Percentiles rank a stretch among this genome's conserved stretches.
Evolutionary conservation across 148 eudicot species (phyloP).

Genomic region (Drosera capensis): DNA sequence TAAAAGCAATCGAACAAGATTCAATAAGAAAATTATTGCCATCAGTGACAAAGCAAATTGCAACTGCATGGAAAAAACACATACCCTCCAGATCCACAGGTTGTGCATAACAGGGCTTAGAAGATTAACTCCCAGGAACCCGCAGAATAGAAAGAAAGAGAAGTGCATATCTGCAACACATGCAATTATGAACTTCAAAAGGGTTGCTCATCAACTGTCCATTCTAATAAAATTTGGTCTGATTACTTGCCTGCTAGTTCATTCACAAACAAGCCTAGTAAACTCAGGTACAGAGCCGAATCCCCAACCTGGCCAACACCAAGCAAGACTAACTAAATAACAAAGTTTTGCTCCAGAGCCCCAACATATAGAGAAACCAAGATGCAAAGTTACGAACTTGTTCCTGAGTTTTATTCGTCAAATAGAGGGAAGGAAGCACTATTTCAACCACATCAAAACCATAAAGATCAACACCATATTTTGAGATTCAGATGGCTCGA

Average conservation of each 20-base stretch:
- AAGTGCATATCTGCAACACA: constrained; percentile 70
- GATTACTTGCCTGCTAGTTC: constrained; percentile 62
- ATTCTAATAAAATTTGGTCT: neutral
- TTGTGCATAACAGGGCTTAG: constrained; percentile 98
- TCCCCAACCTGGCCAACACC: constrained; percentile 60
- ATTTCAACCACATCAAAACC: too few relatives aligned
- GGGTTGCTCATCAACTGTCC: constrained; percentile 1
- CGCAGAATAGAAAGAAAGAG: constrained; percentile 87
- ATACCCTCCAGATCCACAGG: constrained; percentile 98
- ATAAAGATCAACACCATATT: too few relatives aligned
- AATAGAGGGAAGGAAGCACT: too few relatives aligned
- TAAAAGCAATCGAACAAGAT: constrained; percentile 1
- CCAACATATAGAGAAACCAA: too few relatives aligned
- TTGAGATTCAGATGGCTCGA: too few relatives aligned
- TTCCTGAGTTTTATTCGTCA: too few relatives aligned
- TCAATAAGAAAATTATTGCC: neutral
- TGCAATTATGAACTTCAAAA: constrained; percentile 3
- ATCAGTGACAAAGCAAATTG: neutral
- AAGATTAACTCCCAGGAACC: constrained; percentile 76
- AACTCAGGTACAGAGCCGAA: constrained; percentile 66
- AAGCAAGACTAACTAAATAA: constrained; percentile 1
- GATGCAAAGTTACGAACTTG: too few relatives aligned
- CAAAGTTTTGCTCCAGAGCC: too few relatives aligned
- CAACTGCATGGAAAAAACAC: constrained; percentile 5
- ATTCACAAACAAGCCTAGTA: constrained; percentile 64